phyloP scores from a whole-genome alignment of 352 stramenopile species.

The Globisporangium recalcitrans region DNA sequence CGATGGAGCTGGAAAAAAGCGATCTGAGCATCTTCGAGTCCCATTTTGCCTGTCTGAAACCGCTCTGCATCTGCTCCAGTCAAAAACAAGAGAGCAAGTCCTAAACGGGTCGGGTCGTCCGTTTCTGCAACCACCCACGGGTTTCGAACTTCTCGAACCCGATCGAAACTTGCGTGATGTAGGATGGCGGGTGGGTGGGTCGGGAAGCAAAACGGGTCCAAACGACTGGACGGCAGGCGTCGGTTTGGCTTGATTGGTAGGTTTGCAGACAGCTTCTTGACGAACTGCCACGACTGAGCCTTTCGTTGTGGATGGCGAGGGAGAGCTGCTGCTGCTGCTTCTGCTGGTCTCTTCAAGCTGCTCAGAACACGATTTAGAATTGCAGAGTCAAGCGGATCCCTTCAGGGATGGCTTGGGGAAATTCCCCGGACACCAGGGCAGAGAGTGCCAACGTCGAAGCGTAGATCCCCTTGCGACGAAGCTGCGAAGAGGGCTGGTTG shows the following conservation, averaged over 20 bases:
- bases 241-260: not conserved
- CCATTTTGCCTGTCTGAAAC: slow-evolving; percentile 1
- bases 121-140: not conserved
- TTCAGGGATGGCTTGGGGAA: slow-evolving; percentile 73
- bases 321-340: not conserved
- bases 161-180: not conserved
- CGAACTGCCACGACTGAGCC: too few relatives aligned
- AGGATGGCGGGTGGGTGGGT: not conserved
- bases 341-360: not conserved
- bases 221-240: not conserved
- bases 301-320: not conserved
- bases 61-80: slow-evolving; percentile 6
- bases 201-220: not conserved
- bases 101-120: not conserved
- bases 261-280: too few relatives aligned
- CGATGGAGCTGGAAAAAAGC: slow-evolving; percentile 5
- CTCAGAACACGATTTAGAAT: slow-evolving; percentile 91
- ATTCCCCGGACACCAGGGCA: slow-evolving; percentile 88
- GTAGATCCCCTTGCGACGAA: slow-evolving; percentile 75
- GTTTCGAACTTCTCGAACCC: not conserved
- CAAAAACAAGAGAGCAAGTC: not conserved
- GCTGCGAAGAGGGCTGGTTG: slow-evolving; percentile 44
- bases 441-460: slow-evolving; percentile 80
- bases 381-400: slow-evolving; percentile 82
- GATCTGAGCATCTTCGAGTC: not conserved